Base-by-base conservation (phyloP, 768 basidiomycete species). In the Vararia minispora region DNA sequence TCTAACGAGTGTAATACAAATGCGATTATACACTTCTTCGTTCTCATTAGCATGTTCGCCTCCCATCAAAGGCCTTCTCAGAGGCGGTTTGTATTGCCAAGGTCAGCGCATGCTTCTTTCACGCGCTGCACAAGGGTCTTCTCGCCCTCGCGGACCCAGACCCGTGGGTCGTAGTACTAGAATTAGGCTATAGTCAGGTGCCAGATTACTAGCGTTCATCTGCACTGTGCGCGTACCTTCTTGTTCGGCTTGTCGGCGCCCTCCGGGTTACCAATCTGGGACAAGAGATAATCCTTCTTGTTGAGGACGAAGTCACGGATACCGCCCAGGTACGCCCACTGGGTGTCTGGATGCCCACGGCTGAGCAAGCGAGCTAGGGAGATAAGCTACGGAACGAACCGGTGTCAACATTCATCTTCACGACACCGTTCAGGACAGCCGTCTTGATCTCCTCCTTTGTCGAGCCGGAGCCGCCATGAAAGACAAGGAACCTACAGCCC, bases 381-480 rank as follows among this genome's bases (percentile, higher is more conserved):
- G 38, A 11, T 6, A 7, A 32, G 22, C 3, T 6, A 2, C n/a
- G 24, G 17, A 17, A 33, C 61, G 38, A 42, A 68, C 71, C 76
- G 43, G 91, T 97, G 60, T 94, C 90, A 43, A 95, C 89, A 68
- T 98, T 97, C 92, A 98, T 98, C 73, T 99, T 99, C 58, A 98
- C 80, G 28, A 95, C 94, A 54, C 94, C 94, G 59, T 92, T 72
- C 37, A 63, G 55, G 48, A 98, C 95, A 41, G 92, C 94, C 33
- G 80, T 88, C 52, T 68, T 69, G 65, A 98, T 99, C 65, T 99
- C 95, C 33, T 92, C 83, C 65, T 89, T 89, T 49, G 85, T 79
- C 23, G 95, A 98, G 31, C 95, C 95, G 37, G 95, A 98, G 47
- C 95, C 95, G 63, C 95, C 95, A 68, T 99, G 95, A 90, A 98